Evolutionary conservation across 768 basidiomycete species (phyloP).

Genomic region (Hydnomerulius pinastri): DNA sequence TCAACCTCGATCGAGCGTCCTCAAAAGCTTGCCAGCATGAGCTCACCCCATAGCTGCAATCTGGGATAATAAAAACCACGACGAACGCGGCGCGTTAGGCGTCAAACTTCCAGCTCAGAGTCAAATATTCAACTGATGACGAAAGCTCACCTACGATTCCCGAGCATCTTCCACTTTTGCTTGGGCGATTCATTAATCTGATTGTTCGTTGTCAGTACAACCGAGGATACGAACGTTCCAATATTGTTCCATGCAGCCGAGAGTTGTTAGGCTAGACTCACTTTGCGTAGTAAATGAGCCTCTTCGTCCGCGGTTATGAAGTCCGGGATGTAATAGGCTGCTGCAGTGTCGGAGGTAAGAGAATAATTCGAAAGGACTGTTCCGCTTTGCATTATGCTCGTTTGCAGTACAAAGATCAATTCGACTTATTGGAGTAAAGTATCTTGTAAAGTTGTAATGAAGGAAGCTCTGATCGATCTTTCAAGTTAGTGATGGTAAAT

Average conservation of each 20-base stretch:
- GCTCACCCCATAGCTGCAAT: conserved; percentile 72
- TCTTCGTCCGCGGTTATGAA: conserved; percentile 82
- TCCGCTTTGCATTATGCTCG: conserved; percentile 14
- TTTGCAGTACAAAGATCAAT: background rate
- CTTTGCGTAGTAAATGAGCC: conserved; percentile 75
- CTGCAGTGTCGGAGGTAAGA: conserved; percentile 32
- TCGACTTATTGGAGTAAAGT: background rate
- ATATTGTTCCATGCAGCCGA: background rate
- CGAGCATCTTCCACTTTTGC: conserved; percentile 74
- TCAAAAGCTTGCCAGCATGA: background rate
- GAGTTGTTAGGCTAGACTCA: conserved; percentile 25
- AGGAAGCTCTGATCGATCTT: too few relatives aligned
- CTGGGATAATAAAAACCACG: conserved; percentile 36
- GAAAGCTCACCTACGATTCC: conserved; percentile 13
- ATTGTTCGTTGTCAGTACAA: conserved; percentile 16
- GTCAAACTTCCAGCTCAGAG: background rate
- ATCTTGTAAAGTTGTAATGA: too few relatives aligned
- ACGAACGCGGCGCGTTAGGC: conserved; percentile 2
- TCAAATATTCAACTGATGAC: background rate
- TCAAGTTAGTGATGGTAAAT: background rate
- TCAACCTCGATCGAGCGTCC: conserved; percentile 1
- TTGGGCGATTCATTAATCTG: conserved; percentile 81
- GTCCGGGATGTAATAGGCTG: conserved; percentile 71
- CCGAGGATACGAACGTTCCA: conserved; percentile 1
- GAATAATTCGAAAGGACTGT: conserved; percentile 8